Percentiles rank a stretch among this genome's conserved stretches.
These are phyloP conservation scores for Litchi chinensis DNA, from an alignment of 345 rosid species.

Conservation along the genomic window DNA sequence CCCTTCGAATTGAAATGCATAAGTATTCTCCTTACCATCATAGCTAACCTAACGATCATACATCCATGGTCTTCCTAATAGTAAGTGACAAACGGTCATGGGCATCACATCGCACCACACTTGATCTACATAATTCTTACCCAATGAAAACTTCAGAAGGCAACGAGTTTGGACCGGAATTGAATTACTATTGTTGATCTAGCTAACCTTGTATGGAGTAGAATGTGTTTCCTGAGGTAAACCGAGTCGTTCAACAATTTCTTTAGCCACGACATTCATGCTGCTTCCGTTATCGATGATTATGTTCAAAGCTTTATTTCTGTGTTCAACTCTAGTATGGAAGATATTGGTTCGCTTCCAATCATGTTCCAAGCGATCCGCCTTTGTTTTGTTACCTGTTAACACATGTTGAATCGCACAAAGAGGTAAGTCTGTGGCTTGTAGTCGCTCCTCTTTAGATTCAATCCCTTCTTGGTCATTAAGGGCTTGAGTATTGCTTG, in stretches of 20 bases:
- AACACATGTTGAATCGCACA: no score
- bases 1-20: not conserved
- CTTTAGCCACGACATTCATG: not conserved
- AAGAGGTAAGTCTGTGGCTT: no score
- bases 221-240: not conserved
- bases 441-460: no score
- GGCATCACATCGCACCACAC: slow-evolving; percentile 5
- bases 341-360: not conserved
- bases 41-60: not conserved
- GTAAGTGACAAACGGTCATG: not conserved
- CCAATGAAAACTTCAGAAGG: not conserved
- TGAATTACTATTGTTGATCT: not conserved
- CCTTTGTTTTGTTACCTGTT: no score
- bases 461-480: no score
- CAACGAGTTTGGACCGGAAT: not conserved
- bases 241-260: not conserved
- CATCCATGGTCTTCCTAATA: not conserved
- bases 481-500: not conserved
- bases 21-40: slow-evolving; percentile 2
- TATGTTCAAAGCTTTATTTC: not conserved
- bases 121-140: not conserved
- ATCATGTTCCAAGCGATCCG: no score
- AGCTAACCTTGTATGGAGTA: not conserved
- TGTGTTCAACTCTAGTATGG: not conserved
- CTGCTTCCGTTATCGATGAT: not conserved